Base-by-base conservation (phyloP, 1,139 yeast species). In the Scheffersomyces stambukii region DNA sequence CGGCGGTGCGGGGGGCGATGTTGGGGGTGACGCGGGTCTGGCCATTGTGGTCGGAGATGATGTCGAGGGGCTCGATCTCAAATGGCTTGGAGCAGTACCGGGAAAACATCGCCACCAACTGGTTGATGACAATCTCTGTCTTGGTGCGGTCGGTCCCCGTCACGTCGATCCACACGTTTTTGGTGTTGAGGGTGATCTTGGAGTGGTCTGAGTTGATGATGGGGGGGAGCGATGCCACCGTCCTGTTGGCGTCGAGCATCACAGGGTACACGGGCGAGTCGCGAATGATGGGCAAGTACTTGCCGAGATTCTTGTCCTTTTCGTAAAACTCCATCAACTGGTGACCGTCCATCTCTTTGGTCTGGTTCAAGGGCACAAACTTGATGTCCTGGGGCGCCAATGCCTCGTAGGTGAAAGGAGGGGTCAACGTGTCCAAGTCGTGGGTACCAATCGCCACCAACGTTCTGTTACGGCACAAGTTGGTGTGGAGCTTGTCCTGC, bases 401-500 rank as follows among this genome's bases (percentile, higher is more conserved):
- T 21, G 91, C 97, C 53, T 82, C 86, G 65, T 86, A 93, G 32
- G 89, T 77, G 65, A 88, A 85, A 32, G 96, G 96, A 15, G 91
- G 86, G 25, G 74, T 59, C 43, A 91, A 65, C 29, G 83, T 76
- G 55, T 85, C 95, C 39, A 82, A 67, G 61, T 93, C 97, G 55
- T 93, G 99, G 35, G 99, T 93, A 48, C 99, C 99, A 70, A 89
- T 88, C 35, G 98, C 97, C 31, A 91, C 98, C 48, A 93, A 74
- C 24, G 96, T 81, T 70, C 99, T 83, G 61, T 89, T 84, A 68
- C 98, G 89, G 61, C 98, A 91, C 52, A 93, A 69, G 59, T 93
- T 93, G 38, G 94, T 70, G 64, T 93, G 99, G 44, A 93, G 71
- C 61, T 93, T 93, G 59, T 93, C 99, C 64, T 93, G 99, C 46